phyloP scores from a whole-genome alignment of 306 rosid genomes.

The Sphenostylis stenocarpa region DNA sequence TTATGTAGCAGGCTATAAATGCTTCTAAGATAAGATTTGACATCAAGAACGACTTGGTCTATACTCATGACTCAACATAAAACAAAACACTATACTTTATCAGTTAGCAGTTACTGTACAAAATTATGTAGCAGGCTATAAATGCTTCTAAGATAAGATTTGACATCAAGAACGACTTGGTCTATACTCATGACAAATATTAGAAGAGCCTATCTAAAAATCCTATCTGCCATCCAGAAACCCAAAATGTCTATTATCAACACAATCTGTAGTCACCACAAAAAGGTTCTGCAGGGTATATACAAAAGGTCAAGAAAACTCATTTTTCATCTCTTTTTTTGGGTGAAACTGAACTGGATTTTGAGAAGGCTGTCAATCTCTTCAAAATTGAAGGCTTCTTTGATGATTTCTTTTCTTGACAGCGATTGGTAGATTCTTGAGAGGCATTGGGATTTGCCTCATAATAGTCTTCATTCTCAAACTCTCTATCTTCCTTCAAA shows the following conservation, averaged over 20 bases:
- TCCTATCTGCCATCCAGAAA: constrained; percentile 4
- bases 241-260: constrained; percentile 7
- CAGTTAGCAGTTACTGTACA: constrained; percentile 23
- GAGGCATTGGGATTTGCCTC: constrained; percentile 30
- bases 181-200: constrained; percentile 22
- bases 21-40: constrained; percentile 18
- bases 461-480: constrained; percentile 18
- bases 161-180: background rate
- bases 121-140: constrained; percentile 23
- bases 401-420: constrained; percentile 45
- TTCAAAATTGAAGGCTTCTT: constrained; percentile 48
- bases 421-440: constrained; percentile 15
- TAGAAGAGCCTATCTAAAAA: background rate
- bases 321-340: constrained; percentile 45
- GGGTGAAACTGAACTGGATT: constrained; percentile 28
- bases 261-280: background rate
- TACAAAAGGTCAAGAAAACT: background rate
- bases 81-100: constrained; percentile 17
- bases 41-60: background rate
- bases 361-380: constrained; percentile 46
- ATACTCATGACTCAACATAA: constrained; percentile 21
- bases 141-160: constrained; percentile 18
- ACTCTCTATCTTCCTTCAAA: constrained; percentile 45
- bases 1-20: constrained; percentile 17
- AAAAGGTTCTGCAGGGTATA: background rate